A percentile compares a stretch with the other conserved stretches of the same genome.
Conservation (phyloP, 495 filamentous ascomycete genomes). For the Amphirosellinia nigrospora region DNA sequence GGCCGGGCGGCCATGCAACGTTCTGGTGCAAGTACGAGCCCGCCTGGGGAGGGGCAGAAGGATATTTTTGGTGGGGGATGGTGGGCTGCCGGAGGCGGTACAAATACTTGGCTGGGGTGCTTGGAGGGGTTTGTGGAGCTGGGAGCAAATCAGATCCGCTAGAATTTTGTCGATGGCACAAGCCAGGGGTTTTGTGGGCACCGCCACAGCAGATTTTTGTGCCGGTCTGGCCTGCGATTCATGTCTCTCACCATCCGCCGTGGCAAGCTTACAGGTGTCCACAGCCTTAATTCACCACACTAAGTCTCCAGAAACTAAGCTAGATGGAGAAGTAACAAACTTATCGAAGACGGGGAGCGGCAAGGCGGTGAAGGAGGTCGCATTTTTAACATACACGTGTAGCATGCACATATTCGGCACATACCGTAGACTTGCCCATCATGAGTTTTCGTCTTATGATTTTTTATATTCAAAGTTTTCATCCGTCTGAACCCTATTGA, state of each 20-base stretch:
- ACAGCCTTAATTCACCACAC: background rate
- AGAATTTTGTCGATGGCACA: background rate
- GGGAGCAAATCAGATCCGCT: conserved; percentile 10
- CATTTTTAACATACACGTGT: no score
- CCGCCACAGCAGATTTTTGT: conserved; percentile 1
- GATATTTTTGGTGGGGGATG: conserved; percentile 20
- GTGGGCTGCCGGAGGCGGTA: conserved; percentile 12
- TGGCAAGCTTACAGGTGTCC: background rate
- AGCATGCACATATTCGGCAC: no score
- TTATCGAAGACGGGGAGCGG: background rate
- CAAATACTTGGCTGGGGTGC: background rate
- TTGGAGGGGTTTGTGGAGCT: conserved; percentile 14
- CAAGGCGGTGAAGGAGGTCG: background rate
- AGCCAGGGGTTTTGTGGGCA: background rate
- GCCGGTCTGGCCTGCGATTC: background rate
- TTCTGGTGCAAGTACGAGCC: no score
- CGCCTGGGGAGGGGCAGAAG: conserved; percentile 18
- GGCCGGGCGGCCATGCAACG: background rate
- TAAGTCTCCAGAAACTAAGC: background rate
- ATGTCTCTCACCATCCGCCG: conserved; percentile 5
- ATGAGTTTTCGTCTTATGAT: background rate
- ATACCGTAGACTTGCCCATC: no score
- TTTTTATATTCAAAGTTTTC: background rate
- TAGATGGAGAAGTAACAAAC: background rate
- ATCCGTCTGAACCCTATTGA: background rate